Evolutionary conservation across 1,284 basidiomycete species (phyloP).

Genomic region (Cryptococcus hybrid): DNA sequence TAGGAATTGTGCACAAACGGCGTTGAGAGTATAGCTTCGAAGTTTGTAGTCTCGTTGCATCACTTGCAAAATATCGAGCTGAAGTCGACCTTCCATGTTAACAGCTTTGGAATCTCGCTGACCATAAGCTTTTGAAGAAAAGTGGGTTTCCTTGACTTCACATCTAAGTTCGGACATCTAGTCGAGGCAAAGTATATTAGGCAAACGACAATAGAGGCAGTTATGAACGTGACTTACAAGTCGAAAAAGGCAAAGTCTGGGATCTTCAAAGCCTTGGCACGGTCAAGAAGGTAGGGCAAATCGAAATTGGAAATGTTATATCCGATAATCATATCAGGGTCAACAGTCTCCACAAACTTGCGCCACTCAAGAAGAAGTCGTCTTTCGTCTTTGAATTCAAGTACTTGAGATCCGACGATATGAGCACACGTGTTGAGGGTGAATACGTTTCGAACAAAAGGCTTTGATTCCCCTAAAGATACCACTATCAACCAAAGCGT

Average conservation of each 20-base stretch:
- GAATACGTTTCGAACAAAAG: constrained; percentile 94
- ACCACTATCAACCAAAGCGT: constrained; percentile 5
- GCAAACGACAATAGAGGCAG: background rate
- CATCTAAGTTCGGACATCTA: no score
- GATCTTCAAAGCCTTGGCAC: constrained; percentile 75
- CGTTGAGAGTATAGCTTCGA: constrained; percentile 90
- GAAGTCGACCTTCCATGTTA: constrained; percentile 79
- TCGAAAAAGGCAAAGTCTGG: constrained; percentile 70
- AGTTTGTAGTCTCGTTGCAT: constrained; percentile 97
- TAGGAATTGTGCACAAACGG: constrained; percentile 91
- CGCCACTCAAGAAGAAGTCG: constrained; percentile 75
- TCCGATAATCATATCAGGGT: constrained; percentile 90
- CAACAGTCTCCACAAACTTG: constrained; percentile 79
- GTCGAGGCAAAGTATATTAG: no score
- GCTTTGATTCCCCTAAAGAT: constrained; percentile 71
- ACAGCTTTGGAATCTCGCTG: constrained; percentile 94
- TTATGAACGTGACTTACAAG: constrained; percentile 56
- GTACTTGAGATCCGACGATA: constrained; percentile 91
- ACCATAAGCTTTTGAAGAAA: constrained; percentile 93
- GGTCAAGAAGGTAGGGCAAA: constrained; percentile 87
- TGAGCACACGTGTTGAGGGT: constrained; percentile 88
- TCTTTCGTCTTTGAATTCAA: constrained; percentile 74
- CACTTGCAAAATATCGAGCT: constrained; percentile 89
- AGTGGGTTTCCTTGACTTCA: constrained; percentile 86
- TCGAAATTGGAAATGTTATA: constrained; percentile 93